Conservation (phyloP, 129 eudicot genomes). For the Centella asiatica region DNA sequence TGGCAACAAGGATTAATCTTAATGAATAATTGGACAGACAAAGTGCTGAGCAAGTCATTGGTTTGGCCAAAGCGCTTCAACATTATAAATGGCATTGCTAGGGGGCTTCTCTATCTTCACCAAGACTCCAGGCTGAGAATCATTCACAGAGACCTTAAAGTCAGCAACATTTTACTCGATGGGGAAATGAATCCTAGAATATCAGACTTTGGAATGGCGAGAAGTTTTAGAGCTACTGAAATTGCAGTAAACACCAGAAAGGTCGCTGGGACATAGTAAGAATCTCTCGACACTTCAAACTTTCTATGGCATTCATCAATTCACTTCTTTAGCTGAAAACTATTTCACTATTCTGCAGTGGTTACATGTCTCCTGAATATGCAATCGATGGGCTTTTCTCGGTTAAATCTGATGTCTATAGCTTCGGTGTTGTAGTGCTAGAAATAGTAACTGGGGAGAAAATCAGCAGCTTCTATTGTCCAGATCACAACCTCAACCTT, state of each 20-base stretch:
- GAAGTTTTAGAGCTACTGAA: neutral
- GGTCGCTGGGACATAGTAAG: neutral
- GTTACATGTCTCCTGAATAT: neutral
- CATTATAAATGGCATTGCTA: neutral
- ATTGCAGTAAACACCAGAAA: neutral
- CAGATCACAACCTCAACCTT: neutral
- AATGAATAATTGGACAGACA: neutral
- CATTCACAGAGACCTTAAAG: slow-evolving; percentile 1
- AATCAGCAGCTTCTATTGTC: neutral
- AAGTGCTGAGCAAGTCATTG: neutral
- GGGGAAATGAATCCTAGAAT: neutral
- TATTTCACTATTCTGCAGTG: neutral
- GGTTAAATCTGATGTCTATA: neutral
- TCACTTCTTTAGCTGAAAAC: neutral
- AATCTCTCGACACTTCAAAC: neutral
- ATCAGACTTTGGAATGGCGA: neutral
- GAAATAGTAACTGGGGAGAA: neutral
- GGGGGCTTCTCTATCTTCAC: slow-evolving; percentile 1
- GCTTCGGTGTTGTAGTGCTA: neutral
- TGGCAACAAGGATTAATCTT: neutral
- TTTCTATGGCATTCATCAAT: neutral
- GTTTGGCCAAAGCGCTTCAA: neutral
- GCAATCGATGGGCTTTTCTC: neutral
- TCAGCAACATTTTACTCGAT: neutral
- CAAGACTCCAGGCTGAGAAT: neutral